A percentile compares a stretch with the other conserved stretches of the same genome.
Evolutionary conservation across 305 asterid species (phyloP).

Genomic region (Solanum aculeatissimum): DNA sequence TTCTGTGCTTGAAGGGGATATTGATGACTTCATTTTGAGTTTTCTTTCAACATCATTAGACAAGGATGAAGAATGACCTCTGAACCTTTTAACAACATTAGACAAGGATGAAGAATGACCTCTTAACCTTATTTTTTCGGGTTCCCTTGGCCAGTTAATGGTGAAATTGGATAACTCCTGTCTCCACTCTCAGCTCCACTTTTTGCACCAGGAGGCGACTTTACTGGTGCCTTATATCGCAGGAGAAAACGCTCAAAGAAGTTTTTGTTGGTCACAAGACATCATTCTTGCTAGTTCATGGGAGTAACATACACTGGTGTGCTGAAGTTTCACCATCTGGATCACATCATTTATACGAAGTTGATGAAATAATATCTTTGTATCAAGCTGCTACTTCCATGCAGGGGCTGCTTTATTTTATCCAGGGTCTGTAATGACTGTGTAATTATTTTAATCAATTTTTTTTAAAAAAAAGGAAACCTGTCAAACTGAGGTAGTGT

Average conservation of each 20-base stretch:
- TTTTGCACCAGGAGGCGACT: not conserved
- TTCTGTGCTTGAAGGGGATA: constrained; percentile 77
- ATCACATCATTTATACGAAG: not conserved
- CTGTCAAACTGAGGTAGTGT: not conserved
- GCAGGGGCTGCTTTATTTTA: not conserved
- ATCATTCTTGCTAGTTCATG: not conserved
- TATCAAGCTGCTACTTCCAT: not conserved
- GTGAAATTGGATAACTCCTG: not conserved
- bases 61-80: constrained; percentile 33
- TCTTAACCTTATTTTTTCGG: not conserved
- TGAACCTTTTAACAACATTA: constrained; percentile 45
- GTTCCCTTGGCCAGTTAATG: not conserved
- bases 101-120: constrained; percentile 47
- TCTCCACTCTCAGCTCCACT: not conserved
- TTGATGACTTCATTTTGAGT: constrained; percentile 76
- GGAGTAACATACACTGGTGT: not conserved
- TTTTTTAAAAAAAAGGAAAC: too few relatives aligned
- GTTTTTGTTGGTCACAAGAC: not conserved
- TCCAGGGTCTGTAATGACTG: not conserved
- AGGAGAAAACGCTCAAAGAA: not conserved
- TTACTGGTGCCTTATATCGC: not conserved
- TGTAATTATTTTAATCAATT: not conserved
- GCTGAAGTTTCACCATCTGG: not conserved
- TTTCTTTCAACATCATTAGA: constrained; percentile 72
- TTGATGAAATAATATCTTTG: not conserved